These are phyloP conservation scores for Nevesoporus exiguus DNA, from an alignment of 768 basidiomycete species.

Conservation along the genomic window DNA sequence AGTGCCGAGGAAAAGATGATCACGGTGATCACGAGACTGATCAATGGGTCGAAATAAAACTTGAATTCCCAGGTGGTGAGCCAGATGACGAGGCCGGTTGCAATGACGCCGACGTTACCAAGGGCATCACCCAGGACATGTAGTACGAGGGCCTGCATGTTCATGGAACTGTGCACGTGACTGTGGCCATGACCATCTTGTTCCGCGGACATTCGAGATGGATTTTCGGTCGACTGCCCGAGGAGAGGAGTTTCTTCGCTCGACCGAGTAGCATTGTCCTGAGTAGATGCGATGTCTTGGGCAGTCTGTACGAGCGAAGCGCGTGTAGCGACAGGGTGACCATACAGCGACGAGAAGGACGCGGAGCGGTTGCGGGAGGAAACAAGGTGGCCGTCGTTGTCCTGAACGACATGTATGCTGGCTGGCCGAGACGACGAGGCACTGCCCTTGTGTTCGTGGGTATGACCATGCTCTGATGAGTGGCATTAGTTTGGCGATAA, in stretches of 20 bases:
- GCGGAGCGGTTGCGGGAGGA: constrained; percentile 34
- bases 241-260: constrained; percentile 50
- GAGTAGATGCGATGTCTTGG: constrained; percentile 60
- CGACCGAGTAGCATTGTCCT: constrained; percentile 5
- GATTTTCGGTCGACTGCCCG: background rate
- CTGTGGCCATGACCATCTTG: constrained; percentile 23
- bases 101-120: constrained; percentile 97
- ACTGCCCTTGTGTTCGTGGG: constrained; percentile 34
- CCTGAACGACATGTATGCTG: constrained; percentile 31
- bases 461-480: constrained; percentile 60
- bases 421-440: constrained; percentile 37
- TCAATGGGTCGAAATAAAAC: constrained; percentile 89
- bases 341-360: constrained; percentile 64
- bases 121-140: constrained; percentile 97
- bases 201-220: constrained; percentile 17
- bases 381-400: constrained; percentile 21
- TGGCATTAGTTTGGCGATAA: constrained; percentile 7
- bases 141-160: constrained; percentile 93
- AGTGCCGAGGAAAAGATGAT: constrained; percentile 97
- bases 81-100: constrained; percentile 94
- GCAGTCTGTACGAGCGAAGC: constrained; percentile 79
- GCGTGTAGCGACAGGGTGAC: constrained; percentile 69
- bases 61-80: constrained; percentile 79
- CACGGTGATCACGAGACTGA: constrained; percentile 89
- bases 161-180: constrained; percentile 77